Conservation (phyloP, 2,329 filamentous ascomycete species). For the Nemania serpens region DNA sequence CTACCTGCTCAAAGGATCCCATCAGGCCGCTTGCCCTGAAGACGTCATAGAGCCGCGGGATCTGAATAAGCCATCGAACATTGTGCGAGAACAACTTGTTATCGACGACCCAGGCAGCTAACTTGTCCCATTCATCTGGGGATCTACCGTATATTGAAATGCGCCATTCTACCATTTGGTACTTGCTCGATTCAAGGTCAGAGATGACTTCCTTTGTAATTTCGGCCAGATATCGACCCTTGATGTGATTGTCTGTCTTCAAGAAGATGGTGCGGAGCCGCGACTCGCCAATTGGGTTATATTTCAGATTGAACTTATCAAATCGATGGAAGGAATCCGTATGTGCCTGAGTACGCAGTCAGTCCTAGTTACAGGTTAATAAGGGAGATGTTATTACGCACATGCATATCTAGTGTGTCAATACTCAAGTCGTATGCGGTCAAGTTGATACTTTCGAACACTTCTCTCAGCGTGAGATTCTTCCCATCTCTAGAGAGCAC, state of each 20-base stretch:
- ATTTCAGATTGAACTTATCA: constrained; percentile 99
- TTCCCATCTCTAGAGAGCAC: constrained; percentile 92
- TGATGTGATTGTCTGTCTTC: constrained; percentile 97
- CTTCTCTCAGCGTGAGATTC: constrained; percentile 85
- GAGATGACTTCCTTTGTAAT: constrained; percentile 98
- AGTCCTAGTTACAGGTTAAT: constrained; percentile 11
- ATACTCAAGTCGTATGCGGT: constrained; percentile 98
- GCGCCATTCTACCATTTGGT: constrained; percentile 99
- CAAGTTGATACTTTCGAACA: constrained; percentile 96
- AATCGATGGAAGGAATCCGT: constrained; percentile 98
- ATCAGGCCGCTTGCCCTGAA: constrained; percentile 90
- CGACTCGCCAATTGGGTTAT: constrained; percentile 96
- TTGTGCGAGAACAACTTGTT: constrained; percentile 99
- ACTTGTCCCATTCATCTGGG: constrained; percentile 94
- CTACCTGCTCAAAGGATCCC: constrained; percentile 86
- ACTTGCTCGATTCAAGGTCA: constrained; percentile 97
- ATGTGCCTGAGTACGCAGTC: constrained; percentile 66
- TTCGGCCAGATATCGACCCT: constrained; percentile 93
- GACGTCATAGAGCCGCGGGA: constrained; percentile 92
- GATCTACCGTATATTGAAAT: constrained; percentile 96
- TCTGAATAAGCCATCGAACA: constrained; percentile 94
- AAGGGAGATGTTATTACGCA: constrained; percentile 47
- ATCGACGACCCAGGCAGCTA: constrained; percentile 96
- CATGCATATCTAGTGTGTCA: constrained; percentile 98
- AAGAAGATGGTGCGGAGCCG: constrained; percentile 96